A percentile compares a stretch with the other conserved stretches of the same genome.
Evolutionary conservation across 768 basidiomycete species (phyloP).

Genomic region (Sistotremastrum suecicum): DNA sequence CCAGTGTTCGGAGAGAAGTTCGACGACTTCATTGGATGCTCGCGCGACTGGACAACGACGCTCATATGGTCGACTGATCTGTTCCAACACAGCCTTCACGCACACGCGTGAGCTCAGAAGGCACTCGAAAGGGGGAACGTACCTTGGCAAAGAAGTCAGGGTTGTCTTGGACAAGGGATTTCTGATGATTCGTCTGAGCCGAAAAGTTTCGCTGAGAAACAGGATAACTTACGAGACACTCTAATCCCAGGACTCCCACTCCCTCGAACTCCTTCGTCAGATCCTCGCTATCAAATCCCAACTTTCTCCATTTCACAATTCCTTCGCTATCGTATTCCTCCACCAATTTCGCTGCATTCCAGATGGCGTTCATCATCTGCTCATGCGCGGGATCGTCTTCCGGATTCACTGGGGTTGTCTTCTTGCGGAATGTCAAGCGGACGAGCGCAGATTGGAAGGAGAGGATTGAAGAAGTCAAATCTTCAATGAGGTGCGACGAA

Average conservation of each 20-base stretch:
- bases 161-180: slow-evolving; percentile 52
- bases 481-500: slow-evolving; percentile 64
- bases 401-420: slow-evolving; percentile 63
- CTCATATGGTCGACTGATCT: slow-evolving; percentile 56
- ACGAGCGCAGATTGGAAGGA: slow-evolving; percentile 83
- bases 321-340: slow-evolving; percentile 33
- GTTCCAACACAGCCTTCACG: slow-evolving; percentile 61
- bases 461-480: slow-evolving; percentile 69
- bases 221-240: slow-evolving; percentile 50
- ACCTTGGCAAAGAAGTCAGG: slow-evolving; percentile 68
- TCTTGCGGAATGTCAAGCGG: slow-evolving; percentile 66
- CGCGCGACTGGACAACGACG: slow-evolving; percentile 72
- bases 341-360: slow-evolving; percentile 44
- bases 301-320: slow-evolving; percentile 55
- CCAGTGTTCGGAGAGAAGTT: slow-evolving; percentile 76
- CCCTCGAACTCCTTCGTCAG: slow-evolving; percentile 62
- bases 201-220: background rate
- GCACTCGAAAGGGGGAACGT: background rate
- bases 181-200: slow-evolving; percentile 22
- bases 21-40: slow-evolving; percentile 77
- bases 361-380: slow-evolving; percentile 48
- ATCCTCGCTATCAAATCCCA: slow-evolving; percentile 70
- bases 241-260: slow-evolving; percentile 69
- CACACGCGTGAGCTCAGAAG: slow-evolving; percentile 6
- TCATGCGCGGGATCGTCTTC: slow-evolving; percentile 44